These are phyloP conservation scores for Botryosphaeria dothidea DNA, from an alignment of 2,329 filamentous ascomycete genomes.

Conservation along the genomic window DNA sequence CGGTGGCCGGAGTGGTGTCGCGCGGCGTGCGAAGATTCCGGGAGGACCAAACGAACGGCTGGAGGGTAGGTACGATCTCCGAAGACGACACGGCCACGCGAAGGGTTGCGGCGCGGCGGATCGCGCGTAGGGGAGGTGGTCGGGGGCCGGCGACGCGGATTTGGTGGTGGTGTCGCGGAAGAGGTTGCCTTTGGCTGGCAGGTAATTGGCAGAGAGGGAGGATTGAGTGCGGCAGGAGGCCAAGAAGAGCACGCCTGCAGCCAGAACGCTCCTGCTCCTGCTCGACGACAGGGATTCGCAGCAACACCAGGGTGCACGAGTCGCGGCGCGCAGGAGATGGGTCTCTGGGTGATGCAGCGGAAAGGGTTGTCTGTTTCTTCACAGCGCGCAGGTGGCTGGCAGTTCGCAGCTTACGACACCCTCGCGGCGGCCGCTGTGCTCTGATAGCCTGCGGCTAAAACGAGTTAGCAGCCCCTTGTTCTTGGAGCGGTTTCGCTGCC, in stretches of 20 bases:
- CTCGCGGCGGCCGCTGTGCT: background rate
- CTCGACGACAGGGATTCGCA: conserved; percentile 17
- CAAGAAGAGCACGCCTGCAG: conserved; percentile 12
- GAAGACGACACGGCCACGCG: background rate
- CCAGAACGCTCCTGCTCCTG: conserved; percentile 20
- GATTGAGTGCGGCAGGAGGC: conserved; percentile 19
- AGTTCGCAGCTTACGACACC: conserved; percentile 16
- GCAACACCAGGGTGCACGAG: conserved; percentile 15
- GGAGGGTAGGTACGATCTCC: background rate
- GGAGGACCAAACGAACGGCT: conserved; percentile 17
- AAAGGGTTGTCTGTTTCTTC: conserved; percentile 1
- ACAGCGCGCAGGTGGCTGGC: background rate
- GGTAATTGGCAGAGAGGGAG: conserved; percentile 19
- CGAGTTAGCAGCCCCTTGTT: conserved; percentile 18
- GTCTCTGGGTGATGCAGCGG: background rate
- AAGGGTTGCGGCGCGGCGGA: background rate
- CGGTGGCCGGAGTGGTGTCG: background rate
- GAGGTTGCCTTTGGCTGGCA: conserved; percentile 9
- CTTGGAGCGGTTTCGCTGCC: conserved; percentile 7
- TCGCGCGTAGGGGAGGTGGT: background rate
- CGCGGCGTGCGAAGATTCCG: conserved; percentile 10
- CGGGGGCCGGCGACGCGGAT: background rate
- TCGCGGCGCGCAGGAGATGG: background rate
- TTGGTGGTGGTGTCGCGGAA: background rate
- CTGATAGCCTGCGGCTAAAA: conserved; percentile 16